Percentiles rank a stretch among this genome's conserved stretches.
These are phyloP conservation scores for Metahyphopichia silvanorum DNA, from an alignment of 805 yeast species.

Conservation along the genomic window DNA sequence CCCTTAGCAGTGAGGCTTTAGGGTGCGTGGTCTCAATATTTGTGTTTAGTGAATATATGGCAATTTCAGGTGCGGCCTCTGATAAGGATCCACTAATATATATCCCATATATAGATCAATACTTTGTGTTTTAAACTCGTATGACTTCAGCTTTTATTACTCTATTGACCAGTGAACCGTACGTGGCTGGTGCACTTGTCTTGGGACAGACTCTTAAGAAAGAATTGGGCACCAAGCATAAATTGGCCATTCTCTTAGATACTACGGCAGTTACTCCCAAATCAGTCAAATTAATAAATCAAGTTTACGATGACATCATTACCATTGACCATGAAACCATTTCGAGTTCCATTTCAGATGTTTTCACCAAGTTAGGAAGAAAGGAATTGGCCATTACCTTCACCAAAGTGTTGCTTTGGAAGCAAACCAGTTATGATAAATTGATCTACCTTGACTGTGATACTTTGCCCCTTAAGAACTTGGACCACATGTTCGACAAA, in stretches of 20 bases:
- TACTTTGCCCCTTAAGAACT: conserved; percentile 18
- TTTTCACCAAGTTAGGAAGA: conserved; percentile 19
- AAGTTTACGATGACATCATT: conserved; percentile 22
- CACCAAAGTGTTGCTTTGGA: conserved; percentile 25
- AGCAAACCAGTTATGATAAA: conserved; percentile 16
- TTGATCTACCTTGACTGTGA: conserved; percentile 26
- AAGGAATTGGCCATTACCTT: conserved; percentile 24
- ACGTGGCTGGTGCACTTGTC: conserved; percentile 24
- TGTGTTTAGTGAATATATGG: no score
- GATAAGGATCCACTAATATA: no score
- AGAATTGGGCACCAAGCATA: conserved; percentile 12
- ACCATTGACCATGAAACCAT: conserved; percentile 16
- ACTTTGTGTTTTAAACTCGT: no score
- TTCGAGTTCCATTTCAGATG: conserved; percentile 15
- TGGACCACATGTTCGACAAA: conserved; percentile 20
- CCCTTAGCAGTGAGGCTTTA: no score
- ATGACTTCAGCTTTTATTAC: conserved; percentile 19
- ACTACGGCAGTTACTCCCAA: conserved; percentile 10
- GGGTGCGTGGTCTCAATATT: no score
- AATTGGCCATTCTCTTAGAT: conserved; percentile 17
- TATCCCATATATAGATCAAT: no score
- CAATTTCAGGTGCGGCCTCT: no score
- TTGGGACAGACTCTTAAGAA: conserved; percentile 18
- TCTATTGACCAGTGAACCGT: conserved; percentile 22
- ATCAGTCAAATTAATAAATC: conserved; percentile 15